phyloP scores from a whole-genome alignment of 2,329 filamentous ascomycete species.

The Pseudovirgaria hyperparasitica region DNA sequence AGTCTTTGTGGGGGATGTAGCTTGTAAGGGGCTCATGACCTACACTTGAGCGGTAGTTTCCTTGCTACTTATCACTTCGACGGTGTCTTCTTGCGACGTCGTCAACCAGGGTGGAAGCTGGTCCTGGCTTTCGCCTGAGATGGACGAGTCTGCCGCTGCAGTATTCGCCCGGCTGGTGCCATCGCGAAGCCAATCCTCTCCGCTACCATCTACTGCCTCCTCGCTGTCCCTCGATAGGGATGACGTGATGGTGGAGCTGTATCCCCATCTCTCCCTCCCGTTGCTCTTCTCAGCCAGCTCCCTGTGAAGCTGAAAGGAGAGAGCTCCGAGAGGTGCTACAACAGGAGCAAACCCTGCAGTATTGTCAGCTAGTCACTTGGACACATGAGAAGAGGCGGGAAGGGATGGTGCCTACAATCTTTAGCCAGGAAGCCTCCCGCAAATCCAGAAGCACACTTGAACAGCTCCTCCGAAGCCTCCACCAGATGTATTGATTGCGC shows the following conservation, averaged over 20 bases:
- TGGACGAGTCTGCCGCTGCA: constrained; percentile 25
- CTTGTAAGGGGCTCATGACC: constrained; percentile 14
- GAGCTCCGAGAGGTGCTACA: constrained; percentile 44
- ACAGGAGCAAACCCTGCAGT: constrained; percentile 42
- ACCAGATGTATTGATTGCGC: constrained; percentile 42
- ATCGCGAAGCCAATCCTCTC: constrained; percentile 54
- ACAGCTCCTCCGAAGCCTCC: constrained; percentile 47
- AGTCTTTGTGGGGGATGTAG: too few relatives aligned
- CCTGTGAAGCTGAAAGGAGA: constrained; percentile 59
- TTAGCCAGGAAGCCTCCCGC: constrained; percentile 62
- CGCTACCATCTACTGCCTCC: constrained; percentile 29
- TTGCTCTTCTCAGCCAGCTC: constrained; percentile 47
- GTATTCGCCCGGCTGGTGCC: constrained; percentile 49
- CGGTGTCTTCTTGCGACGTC: constrained; percentile 37
- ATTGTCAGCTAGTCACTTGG: background rate
- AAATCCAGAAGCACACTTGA: constrained; percentile 61
- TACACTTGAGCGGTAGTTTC: constrained; percentile 53
- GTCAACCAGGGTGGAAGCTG: constrained; percentile 50
- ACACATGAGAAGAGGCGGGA: background rate
- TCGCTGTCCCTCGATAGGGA: constrained; percentile 39
- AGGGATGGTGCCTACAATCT: constrained; percentile 43
- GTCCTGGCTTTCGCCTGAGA: constrained; percentile 16
- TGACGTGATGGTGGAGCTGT: constrained; percentile 42
- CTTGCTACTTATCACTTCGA: constrained; percentile 50
- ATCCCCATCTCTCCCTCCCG: constrained; percentile 48